Evolutionary conservation across 495 filamentous ascomycete species (phyloP).

Genomic region (Pyrenula massariospora): DNA sequence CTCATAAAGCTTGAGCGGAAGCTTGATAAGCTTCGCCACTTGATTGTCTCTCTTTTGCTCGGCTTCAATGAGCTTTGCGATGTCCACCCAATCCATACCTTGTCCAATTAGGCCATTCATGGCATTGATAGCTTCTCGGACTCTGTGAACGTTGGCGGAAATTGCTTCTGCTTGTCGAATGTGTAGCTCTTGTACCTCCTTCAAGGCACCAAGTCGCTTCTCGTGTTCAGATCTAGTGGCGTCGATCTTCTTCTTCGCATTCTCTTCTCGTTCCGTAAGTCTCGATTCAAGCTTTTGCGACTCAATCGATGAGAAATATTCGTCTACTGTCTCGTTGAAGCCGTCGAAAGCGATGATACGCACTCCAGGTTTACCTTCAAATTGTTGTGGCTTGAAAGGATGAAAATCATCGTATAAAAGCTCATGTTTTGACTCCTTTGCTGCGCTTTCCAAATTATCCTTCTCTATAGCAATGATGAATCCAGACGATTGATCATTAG

Average conservation of each 20-base stretch:
- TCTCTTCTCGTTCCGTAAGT: constrained; percentile 67
- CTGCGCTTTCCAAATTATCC: constrained; percentile 2
- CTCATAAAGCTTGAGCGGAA: constrained; percentile 79
- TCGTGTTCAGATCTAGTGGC: constrained; percentile 69
- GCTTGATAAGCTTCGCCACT: constrained; percentile 75
- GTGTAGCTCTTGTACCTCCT: constrained; percentile 70
- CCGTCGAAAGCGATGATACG: constrained; percentile 64
- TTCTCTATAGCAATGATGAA: constrained; percentile 76
- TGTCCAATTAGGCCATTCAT: constrained; percentile 81
- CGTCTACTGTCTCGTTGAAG: constrained; percentile 88
- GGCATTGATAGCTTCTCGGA: constrained; percentile 83
- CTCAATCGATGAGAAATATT: constrained; percentile 94
- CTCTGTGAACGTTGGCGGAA: constrained; percentile 74
- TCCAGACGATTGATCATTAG: constrained; percentile 43
- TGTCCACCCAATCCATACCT: constrained; percentile 94
- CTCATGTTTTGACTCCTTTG: constrained; percentile 25
- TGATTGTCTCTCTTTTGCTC: constrained; percentile 72
- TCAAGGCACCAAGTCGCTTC: constrained; percentile 69
- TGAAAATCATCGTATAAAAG: constrained; percentile 91
- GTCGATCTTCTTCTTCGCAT: constrained; percentile 72
- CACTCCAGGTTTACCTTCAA: constrained; percentile 50
- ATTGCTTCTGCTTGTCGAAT: constrained; percentile 82
- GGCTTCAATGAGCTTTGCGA: constrained; percentile 74
- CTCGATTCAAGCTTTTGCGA: constrained; percentile 81
- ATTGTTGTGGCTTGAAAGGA: constrained; percentile 80